Percentiles rank a stretch among this genome's conserved stretches.
phyloP scores from a whole-genome alignment of 2,329 filamentous ascomycete species.

The Thelonectria olida region DNA sequence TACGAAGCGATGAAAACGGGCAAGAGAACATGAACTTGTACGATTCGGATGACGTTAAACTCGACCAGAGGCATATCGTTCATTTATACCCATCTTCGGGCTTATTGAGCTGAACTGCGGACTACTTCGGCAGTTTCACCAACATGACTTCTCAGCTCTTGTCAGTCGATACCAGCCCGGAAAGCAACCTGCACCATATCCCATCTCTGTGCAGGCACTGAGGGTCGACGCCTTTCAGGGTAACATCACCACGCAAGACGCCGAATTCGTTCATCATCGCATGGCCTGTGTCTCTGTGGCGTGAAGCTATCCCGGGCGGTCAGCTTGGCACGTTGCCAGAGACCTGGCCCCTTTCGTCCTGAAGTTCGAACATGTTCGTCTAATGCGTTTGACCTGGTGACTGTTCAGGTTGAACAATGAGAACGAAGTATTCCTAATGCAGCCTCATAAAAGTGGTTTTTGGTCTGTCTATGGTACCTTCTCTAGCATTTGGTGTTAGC shows the following conservation, averaged over 20 bases:
- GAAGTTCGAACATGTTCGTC: background rate
- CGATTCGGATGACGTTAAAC: background rate
- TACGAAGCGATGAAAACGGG: background rate
- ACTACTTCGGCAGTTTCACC: conserved; percentile 8
- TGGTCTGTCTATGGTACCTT: no score
- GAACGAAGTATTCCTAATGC: background rate
- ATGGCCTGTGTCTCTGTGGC: conserved; percentile 5
- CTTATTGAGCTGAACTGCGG: background rate
- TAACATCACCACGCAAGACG: conserved; percentile 8
- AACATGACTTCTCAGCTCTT: background rate
- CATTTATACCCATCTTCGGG: background rate
- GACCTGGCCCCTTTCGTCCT: background rate
- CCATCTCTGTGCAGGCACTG: background rate
- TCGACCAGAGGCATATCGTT: background rate
- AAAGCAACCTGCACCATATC: background rate
- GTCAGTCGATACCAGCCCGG: background rate
- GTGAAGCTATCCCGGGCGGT: background rate
- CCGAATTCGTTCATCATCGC: background rate
- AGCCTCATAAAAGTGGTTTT: background rate
- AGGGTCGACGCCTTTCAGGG: background rate
- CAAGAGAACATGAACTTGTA: background rate
- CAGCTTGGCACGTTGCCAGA: background rate
- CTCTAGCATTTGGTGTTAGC: no score
- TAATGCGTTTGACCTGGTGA: background rate
- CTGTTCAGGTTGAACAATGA: background rate